Evolutionary conservation across 2,329 filamentous ascomycete species (phyloP), one percentile per base, ranked within the genome.

Genomic region (Rutstroemia sp.): DNA sequence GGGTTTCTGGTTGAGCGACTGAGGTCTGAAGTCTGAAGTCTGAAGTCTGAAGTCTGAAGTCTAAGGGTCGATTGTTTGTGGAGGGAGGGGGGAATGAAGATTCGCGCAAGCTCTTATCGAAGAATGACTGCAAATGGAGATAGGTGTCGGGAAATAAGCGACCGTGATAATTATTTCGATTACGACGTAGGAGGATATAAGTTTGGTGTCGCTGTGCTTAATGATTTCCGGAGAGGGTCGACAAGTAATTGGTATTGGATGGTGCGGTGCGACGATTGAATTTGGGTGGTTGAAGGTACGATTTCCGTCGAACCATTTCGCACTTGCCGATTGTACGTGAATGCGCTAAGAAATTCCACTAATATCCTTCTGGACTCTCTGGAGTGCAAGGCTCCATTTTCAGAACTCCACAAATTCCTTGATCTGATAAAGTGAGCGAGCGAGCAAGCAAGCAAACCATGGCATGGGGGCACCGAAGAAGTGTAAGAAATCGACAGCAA

Each of bases 261-360:
- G 21, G 44, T 27, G 25, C 25, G 25, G 44, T 47, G 44, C 44
- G 36, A 50, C 38, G 19, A 30, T 39, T 25, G 10, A 25, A 17
- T 25, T 39, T 8, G 8, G 27, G 8, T 39, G 38, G 21, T 14
- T 44, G 38, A 42, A 51, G 52, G 46, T 55, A 42, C 23, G 44
- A 48, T 51, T 56, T 56, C 53, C 53, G 38, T 56, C 53, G 53
- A 56, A 51, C 25, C 38, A 56, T 56, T 55, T 50, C 36, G 17
- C 50, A 42, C 34, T 49, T 51, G 27, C 53, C 53, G 47, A 51
- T 36, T 4, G 16, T 5, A 27, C 36, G 39, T 36, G 49, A 54
- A 17, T 23, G 12, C 42, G 23, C 44, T 47, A 27, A 47, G 16
- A 8, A 23, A 25, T 7, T 5, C 44, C 44, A 25, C 44, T 47